Evolutionary conservation across 2,329 filamentous ascomycete genomes (phyloP).

Genomic region (Penicillium paneum): DNA sequence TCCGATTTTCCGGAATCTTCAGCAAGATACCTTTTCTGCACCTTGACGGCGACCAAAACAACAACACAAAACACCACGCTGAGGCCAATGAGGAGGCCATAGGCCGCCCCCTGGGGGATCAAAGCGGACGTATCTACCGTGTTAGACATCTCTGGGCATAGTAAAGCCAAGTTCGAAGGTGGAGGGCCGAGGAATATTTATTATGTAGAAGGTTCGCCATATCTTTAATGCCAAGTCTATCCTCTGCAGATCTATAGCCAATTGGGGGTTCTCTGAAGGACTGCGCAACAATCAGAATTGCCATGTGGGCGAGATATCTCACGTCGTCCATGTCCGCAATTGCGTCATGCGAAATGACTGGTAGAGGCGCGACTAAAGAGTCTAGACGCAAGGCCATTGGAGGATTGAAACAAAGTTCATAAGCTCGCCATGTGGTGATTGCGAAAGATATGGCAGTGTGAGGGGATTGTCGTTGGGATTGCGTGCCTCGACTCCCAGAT

Average conservation of each 20-base stretch:
- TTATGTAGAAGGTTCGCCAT: not conserved
- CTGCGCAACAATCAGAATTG: conserved; percentile 1
- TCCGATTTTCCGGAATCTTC: conserved; percentile 41
- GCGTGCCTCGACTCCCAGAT: conserved; percentile 9
- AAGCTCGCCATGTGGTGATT: not conserved
- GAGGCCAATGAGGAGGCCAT: conserved; percentile 51
- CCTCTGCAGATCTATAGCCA: not conserved
- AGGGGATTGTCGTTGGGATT: conserved; percentile 3
- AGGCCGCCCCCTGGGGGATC: conserved; percentile 33
- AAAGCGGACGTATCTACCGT: conserved; percentile 20
- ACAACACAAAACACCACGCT: conserved; percentile 48
- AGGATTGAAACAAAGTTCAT: not conserved
- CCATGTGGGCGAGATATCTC: conserved; percentile 3
- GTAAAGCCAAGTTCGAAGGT: conserved; percentile 1
- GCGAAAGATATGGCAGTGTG: not conserved
- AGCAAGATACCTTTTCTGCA: conserved; percentile 39
- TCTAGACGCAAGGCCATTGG: not conserved
- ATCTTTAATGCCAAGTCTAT: not conserved
- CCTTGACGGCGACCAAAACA: conserved; percentile 46
- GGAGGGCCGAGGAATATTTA: conserved; percentile 11
- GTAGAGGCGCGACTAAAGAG: not conserved
- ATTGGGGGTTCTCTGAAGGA: not conserved
- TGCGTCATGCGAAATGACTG: conserved; percentile 4
- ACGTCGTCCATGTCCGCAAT: conserved; percentile 10
- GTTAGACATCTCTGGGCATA: conserved; percentile 14